A percentile compares a stretch with the other conserved stretches of the same genome.
Evolutionary conservation across 257 asterid species (phyloP).

Genomic region (Salvia rosmarinus): DNA sequence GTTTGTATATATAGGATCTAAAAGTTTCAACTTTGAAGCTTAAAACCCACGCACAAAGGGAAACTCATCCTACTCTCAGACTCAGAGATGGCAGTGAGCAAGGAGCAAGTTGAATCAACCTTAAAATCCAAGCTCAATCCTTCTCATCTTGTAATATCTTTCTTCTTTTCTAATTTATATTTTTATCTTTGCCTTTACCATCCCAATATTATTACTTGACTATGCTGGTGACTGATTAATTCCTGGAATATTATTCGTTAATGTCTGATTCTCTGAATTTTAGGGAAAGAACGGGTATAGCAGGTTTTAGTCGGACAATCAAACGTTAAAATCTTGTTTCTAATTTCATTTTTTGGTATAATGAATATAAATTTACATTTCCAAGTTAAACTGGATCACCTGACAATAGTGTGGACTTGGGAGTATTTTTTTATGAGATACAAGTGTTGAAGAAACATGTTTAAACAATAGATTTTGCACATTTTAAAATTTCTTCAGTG

Average conservation of each 20-base stretch:
- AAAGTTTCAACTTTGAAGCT: constrained; percentile 24
- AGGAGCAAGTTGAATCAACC: constrained; percentile 73
- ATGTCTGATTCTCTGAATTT: neutral
- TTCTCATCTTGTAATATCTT: constrained; percentile 63
- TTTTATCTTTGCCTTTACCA: too few species aligned
- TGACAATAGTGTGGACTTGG: neutral
- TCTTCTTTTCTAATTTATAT: neutral
- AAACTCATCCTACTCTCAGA: neutral
- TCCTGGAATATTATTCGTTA: neutral
- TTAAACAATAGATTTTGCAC: neutral
- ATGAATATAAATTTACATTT: neutral
- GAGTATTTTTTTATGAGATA: neutral
- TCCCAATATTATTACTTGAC: neutral
- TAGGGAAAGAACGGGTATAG: neutral
- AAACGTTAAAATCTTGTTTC: neutral
- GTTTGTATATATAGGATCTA: too few species aligned
- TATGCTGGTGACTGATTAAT: neutral
- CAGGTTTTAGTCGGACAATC: neutral
- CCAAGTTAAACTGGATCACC: neutral
- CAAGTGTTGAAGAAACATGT: neutral
- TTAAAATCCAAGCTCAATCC: constrained; percentile 66
- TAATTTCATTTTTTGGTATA: neutral
- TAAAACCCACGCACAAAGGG: constrained; percentile 33
- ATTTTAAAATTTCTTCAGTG: neutral
- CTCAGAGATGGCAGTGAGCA: constrained; percentile 65